Evolutionary conservation across 305 asterid genomes (phyloP), one percentile per base, ranked within the genome.

Genomic region (Solanum hybrid): DNA sequence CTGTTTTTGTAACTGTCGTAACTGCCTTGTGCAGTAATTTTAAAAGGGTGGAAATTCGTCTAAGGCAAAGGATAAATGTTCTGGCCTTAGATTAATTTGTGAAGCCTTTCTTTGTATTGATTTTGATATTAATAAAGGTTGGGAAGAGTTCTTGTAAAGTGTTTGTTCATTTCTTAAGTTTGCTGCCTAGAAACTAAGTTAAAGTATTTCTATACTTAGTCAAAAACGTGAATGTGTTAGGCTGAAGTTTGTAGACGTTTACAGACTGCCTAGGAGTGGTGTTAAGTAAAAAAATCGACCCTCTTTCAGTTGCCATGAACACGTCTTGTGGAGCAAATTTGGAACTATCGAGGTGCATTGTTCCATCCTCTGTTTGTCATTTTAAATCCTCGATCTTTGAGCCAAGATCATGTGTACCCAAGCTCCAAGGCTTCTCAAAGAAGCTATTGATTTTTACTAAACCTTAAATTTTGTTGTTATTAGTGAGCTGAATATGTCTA

Each of bases 321-420:
- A 87, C 92, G 31, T 89, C 93, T 87, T 92, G 90, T 93, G 90
- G 91, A 92, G 91, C 93, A 78, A 93, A 89, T 85, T n/a, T 92
- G 26, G 96, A 93, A 26, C 79, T 94, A 75, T 90, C 94, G n/a
- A 80, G 79, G 13, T 89, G 94, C 90, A 89, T 92, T 68, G 83
- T 92, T 78, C 93, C 76, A 29, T 34, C 77, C 86, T 51, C 39
- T 15, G 70, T 36, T 36, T 87, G 89, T 82, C 76, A 26, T 41
- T 27, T n/a, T 9, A 91, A 91, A 84, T 88, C 61, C 33, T 38
- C 77, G 68, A 88, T 89, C 77, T 81, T 29, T 73, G 89, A 88
- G 14, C 89, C 91, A 36, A 89, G 73, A 89, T 78, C 79, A 39
- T 89, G 91, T 76, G 38, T 80, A 45, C 72, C 87, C 83, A 93